These are phyloP conservation scores for Euclidium syriacum DNA, from an alignment of 345 rosid species.

Conservation along the genomic window DNA sequence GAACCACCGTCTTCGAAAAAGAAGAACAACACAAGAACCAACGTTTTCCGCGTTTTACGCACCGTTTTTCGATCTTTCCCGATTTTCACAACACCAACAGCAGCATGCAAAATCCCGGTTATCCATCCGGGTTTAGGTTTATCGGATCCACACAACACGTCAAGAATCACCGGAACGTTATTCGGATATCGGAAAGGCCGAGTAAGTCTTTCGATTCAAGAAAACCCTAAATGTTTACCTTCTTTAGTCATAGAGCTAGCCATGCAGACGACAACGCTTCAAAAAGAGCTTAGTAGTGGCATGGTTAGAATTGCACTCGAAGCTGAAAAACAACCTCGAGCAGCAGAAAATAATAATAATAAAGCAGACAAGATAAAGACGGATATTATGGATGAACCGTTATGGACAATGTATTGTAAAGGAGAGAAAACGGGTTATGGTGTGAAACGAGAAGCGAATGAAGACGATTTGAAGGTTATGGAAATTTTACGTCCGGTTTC, in stretches of 20 bases:
- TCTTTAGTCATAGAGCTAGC: slow-evolving; percentile 40
- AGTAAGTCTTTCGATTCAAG: slow-evolving; percentile 40
- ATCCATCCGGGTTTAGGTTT: slow-evolving; percentile 27
- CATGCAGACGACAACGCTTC: slow-evolving; percentile 35
- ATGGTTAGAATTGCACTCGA: slow-evolving; percentile 46
- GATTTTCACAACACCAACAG: slow-evolving; percentile 41
- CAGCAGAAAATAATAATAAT: neutral
- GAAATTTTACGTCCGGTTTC: slow-evolving; percentile 46
- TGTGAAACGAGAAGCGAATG: slow-evolving; percentile 38
- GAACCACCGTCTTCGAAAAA: slow-evolving; percentile 39
- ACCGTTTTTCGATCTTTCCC: slow-evolving; percentile 73
- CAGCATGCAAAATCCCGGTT: slow-evolving; percentile 55
- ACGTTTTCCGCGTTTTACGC: slow-evolving; percentile 44
- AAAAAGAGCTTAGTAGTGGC: slow-evolving; percentile 38
- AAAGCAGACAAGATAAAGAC: slow-evolving; percentile 20
- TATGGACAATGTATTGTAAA: slow-evolving; percentile 36
- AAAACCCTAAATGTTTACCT: slow-evolving; percentile 36
- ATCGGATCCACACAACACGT: slow-evolving; percentile 26
- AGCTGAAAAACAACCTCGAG: slow-evolving; percentile 34
- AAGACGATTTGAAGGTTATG: slow-evolving; percentile 42
- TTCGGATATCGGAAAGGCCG: slow-evolving; percentile 45
- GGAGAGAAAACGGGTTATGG: slow-evolving; percentile 51
- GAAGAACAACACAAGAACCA: slow-evolving; percentile 39
- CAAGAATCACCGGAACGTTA: slow-evolving; percentile 39
- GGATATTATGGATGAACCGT: slow-evolving; percentile 25